Base-by-base conservation (phyloP, 352 stramenopile species). In the Phytophthora constricta region DNA sequence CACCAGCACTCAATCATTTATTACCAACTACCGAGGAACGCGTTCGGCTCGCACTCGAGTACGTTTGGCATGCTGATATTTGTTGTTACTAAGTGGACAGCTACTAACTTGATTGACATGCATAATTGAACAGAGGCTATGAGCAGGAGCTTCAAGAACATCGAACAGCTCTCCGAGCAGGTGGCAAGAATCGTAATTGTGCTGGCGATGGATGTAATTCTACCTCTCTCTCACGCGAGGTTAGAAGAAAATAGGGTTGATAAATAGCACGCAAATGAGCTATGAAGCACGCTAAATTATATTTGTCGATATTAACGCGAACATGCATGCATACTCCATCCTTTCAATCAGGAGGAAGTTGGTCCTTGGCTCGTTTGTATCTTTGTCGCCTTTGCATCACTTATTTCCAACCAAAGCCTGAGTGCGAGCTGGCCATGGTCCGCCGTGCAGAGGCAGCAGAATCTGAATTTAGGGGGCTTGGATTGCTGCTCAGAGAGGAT, bases 21-120 rank as follows among this genome's bases (percentile, higher is more conserved):
- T 53, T 92, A 16, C 82, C 84, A 9, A 74, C 79, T 2, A 86
- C 78, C 0, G 84, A 90, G 51, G 77, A 90, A n/a, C 84, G 79
- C 43, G 74, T 92, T 3, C 82, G 81, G 1, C 58, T 82, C 41
- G 76, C 74, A 25, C 60, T 90, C 11, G 64, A 72, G 81, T 92
- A 58, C 41, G 73, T 76, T 9, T 17, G 50, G 19, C n/a, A n/a
- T n/a, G 13, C 17, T 57, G 5, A 3, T 41, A 10, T 17, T 16
- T 56, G 22, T 34, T 60, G 20, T 0, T 5, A 11, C 2, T 42
- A 16, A 23, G 27, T 13, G 9, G 11, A 46, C 4, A n/a, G 14
- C 33, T 53, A n/a, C 27, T 62, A 61, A 58, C 23, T 31, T 22
- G 2, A 41, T 57, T 45, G 34, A 31, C 64, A 26, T 37, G 16